Evolutionary conservation across 352 stramenopile species (phyloP).

Genomic region (Peronospora belbahrii): DNA sequence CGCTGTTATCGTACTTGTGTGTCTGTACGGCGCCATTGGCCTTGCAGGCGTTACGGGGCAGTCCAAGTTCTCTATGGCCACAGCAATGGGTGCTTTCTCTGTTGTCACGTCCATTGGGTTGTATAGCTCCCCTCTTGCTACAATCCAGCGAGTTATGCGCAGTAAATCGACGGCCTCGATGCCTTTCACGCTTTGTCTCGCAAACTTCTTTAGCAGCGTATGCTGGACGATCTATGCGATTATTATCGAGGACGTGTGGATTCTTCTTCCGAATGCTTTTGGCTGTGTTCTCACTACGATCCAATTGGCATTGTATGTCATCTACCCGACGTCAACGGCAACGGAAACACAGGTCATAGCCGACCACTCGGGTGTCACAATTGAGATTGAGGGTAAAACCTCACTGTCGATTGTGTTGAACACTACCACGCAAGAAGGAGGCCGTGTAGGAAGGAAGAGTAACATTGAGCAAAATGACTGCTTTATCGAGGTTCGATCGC

Average conservation of each 20-base stretch:
- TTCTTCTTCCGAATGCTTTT: constrained; percentile 34
- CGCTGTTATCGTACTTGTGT: constrained; percentile 20
- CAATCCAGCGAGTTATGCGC: constrained; percentile 24
- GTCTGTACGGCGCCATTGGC: constrained; percentile 28
- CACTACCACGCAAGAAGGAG: neutral
- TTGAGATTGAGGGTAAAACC: constrained; percentile 7
- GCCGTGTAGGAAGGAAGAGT: constrained; percentile 6
- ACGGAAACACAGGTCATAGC: constrained; percentile 9
- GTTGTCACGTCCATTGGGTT: constrained; percentile 45
- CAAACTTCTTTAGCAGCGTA: constrained; percentile 33
- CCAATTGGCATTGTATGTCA: constrained; percentile 21
- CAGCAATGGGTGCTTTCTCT: constrained; percentile 36
- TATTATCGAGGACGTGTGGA: constrained; percentile 33
- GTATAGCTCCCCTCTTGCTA: constrained; percentile 49
- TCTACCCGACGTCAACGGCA: constrained; percentile 18
- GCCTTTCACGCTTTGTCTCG: constrained; percentile 25
- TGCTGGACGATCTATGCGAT: constrained; percentile 40
- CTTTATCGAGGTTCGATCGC: constrained; percentile 10
- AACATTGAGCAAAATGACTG: constrained; percentile 12
- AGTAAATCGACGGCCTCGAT: constrained; percentile 30
- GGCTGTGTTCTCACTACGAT: constrained; percentile 21
- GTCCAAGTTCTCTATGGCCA: constrained; percentile 21
- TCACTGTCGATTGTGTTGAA: constrained; percentile 16
- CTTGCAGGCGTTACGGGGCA: constrained; percentile 24
- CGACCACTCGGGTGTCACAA: constrained; percentile 1